These are phyloP conservation scores for Brachypodium distachyon DNA, from an alignment of 202 grass and related monocot species.

Conservation along the genomic window DNA sequence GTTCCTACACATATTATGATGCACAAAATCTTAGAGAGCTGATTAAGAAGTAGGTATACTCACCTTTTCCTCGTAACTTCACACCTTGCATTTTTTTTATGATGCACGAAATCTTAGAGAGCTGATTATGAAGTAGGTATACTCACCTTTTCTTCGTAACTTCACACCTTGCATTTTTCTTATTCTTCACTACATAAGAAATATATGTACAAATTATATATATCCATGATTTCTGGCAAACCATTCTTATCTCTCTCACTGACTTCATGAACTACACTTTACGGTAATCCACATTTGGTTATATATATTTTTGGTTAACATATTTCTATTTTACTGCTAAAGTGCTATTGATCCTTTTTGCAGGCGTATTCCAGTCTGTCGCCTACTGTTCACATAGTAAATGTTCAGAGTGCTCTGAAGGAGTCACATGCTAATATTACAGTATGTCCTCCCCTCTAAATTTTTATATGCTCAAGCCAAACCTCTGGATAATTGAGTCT, in stretches of 20 bases:
- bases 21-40: background rate
- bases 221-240: background rate
- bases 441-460: conserved; percentile 29
- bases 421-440: conserved; percentile 56
- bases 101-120: background rate
- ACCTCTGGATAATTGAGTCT: background rate
- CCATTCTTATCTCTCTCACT: background rate
- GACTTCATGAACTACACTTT: background rate
- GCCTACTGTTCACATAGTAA: conserved; percentile 54
- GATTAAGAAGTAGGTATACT: background rate
- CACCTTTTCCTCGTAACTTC: background rate
- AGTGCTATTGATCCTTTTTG: conserved; percentile 18
- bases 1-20: background rate
- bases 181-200: background rate
- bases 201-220: background rate
- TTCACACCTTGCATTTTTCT: background rate
- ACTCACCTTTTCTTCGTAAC: background rate
- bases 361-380: conserved; percentile 55
- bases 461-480: background rate
- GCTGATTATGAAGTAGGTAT: background rate
- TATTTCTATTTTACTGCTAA: conserved; percentile 11
- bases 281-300: background rate
- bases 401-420: conserved; percentile 24
- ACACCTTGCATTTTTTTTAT: background rate
- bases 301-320: too few species aligned